Evolutionary conservation across 2,329 filamentous ascomycete species (phyloP), one percentile per base, ranked within the genome.

Genomic region (Venturia carpophila): DNA sequence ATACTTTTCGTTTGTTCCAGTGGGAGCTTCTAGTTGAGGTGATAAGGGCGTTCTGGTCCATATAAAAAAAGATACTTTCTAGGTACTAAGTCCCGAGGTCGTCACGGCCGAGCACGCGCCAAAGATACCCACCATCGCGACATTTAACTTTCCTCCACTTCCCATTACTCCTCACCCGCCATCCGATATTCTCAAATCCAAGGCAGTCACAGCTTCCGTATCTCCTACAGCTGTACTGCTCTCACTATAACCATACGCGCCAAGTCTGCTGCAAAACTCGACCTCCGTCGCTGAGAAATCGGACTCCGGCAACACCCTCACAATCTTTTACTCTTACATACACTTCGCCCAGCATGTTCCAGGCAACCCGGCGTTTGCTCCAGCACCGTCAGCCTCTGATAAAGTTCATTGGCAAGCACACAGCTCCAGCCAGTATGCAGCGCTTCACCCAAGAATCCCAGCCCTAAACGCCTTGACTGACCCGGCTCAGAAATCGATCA

Each of bases 401-500:
- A 72, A 74, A 75, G 68, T 82, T 82, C 73, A 65, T 82, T 61
- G 80, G 80, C 71, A 80, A 79, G 75, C 78, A 79, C 67, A 73
- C 72, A 64, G 71, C 74, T 24, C 79, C 79, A 27, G 70, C 74
- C 70, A 73, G 79, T 81, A 72, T 58, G 78, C 71, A 15, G 60
- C 17, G 56, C 34, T 21, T 60, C 37, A 19, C 63, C 41, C 63
- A 56, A 37, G 41, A 5, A 11, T 17, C 49, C 4, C 56, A 61
- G 30, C 21, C 52, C 10, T 55, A 61, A 41, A 27, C 21, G n/a
- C n/a, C 27, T 34, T 19, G 19, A 61, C 39, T 61, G 27, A 63
- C 19, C 55, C 52, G 21, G 21, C 63, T 9, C 77, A 91, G 89
- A 87, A 71, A 73, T 91, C 73, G 89, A 92, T 80, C 88, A 91